phyloP scores from a whole-genome alignment of 345 rosid genomes.

The Fremontodendron californicum region DNA sequence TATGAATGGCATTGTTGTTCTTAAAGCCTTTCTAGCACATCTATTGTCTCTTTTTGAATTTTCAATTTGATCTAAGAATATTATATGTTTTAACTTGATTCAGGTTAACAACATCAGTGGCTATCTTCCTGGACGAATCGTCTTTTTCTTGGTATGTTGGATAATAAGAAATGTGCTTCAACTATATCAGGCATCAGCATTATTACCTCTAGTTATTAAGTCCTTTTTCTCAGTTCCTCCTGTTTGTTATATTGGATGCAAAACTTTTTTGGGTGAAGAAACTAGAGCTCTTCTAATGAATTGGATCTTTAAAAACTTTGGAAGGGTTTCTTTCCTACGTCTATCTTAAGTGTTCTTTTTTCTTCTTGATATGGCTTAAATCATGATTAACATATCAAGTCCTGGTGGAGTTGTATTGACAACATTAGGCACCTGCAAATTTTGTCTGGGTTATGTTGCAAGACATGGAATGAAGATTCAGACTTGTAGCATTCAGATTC shows the following conservation, averaged over 20 bases:
- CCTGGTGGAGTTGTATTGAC: background rate
- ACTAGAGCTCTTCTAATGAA: background rate
- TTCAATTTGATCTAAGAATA: slow-evolving; percentile 6
- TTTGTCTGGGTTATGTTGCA: background rate
- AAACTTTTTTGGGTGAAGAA: background rate
- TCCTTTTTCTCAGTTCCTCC: background rate
- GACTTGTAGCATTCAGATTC: slow-evolving; percentile 2
- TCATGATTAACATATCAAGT: background rate
- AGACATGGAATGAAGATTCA: background rate
- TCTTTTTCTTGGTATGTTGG: slow-evolving; percentile 88
- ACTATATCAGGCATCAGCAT: background rate
- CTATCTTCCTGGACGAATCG: slow-evolving; percentile 97
- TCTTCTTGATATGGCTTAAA: background rate
- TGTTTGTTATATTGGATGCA: background rate
- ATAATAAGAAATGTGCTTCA: background rate
- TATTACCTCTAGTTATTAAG: background rate
- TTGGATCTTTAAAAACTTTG: background rate
- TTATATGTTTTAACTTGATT: slow-evolving; percentile 17
- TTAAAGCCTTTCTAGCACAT: background rate
- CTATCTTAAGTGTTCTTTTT: background rate
- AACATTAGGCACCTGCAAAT: background rate
- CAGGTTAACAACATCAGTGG: slow-evolving; percentile 99
- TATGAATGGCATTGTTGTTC: background rate
- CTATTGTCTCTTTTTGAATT: slow-evolving; percentile 3
- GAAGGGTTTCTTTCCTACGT: background rate